Percentiles rank a stretch among this genome's conserved stretches.
These are phyloP conservation scores for Aspergillus tamarii DNA, from an alignment of 2,329 filamentous ascomycete species.

Conservation along the genomic window DNA sequence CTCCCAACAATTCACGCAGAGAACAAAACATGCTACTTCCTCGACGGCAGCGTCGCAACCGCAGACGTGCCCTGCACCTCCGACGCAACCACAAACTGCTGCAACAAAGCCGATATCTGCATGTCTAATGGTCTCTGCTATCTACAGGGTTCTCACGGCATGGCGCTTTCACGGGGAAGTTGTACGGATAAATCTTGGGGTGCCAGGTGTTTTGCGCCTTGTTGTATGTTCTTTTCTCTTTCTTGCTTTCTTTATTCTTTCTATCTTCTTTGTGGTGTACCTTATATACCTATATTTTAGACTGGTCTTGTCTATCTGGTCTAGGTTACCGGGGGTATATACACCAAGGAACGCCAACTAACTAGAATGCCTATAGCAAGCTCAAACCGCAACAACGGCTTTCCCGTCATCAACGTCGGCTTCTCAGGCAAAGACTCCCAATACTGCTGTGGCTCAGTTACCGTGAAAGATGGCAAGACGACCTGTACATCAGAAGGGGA, in stretches of 20 bases:
- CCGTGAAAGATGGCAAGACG: background rate
- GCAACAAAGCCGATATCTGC: conserved; percentile 23
- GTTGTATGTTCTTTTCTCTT: conserved; percentile 13
- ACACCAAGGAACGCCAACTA: background rate
- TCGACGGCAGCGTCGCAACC: background rate
- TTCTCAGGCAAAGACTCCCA: conserved; percentile 16
- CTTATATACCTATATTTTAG: background rate
- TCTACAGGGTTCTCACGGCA: conserved; percentile 14
- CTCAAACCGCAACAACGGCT: conserved; percentile 6
- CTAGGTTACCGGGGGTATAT: too few species aligned
- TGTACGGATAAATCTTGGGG: conserved; percentile 23
- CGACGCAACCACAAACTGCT: conserved; percentile 15
- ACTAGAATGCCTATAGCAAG: background rate
- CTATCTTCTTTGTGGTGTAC: background rate
- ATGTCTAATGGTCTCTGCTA: conserved; percentile 26
- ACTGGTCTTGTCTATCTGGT: too few species aligned
- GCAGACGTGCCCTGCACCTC: background rate
- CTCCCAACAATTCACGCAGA: background rate
- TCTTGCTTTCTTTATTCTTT: too few species aligned
- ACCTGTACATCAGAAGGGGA: background rate
- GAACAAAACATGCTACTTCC: background rate
- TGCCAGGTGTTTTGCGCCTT: conserved; percentile 16
- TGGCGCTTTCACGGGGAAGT: conserved; percentile 19
- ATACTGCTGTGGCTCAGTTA: conserved; percentile 22
- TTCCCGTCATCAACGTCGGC: conserved; percentile 8